Conservation (phyloP, 768 basidiomycete genomes). For the Lentinula detonsa region DNA sequence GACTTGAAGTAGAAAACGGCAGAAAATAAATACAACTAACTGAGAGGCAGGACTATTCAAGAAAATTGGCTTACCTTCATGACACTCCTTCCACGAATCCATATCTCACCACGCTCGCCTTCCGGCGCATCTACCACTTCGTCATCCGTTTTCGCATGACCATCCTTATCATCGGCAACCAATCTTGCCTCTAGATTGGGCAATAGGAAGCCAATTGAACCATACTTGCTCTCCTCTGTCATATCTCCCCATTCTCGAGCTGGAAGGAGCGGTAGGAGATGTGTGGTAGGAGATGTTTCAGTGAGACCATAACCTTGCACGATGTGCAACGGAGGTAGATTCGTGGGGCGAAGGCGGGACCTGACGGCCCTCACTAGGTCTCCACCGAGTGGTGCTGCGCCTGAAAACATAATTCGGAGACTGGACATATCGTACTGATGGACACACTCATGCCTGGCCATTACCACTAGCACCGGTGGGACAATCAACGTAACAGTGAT, state of each 20-base stretch:
- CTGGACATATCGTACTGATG: constrained; percentile 62
- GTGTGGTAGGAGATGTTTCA: constrained; percentile 73
- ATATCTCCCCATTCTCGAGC: neutral
- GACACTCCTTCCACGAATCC: constrained; percentile 70
- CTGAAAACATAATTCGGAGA: constrained; percentile 54
- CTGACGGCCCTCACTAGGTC: constrained; percentile 48
- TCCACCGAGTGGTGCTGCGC: constrained; percentile 76
- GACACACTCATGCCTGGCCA: constrained; percentile 68
- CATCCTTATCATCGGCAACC: constrained; percentile 54
- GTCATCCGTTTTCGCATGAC: neutral
- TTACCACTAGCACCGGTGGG: constrained; percentile 77
- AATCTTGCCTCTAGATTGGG: constrained; percentile 75
- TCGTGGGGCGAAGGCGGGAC: constrained; percentile 11
- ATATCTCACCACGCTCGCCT: constrained; percentile 72
- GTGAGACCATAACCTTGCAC: constrained; percentile 65
- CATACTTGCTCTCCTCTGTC: neutral
- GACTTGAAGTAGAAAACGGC: too few relatives aligned
- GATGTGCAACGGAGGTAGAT: neutral
- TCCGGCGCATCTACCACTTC: constrained; percentile 12
- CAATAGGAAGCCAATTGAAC: constrained; percentile 52
- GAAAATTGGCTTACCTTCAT: constrained; percentile 51
- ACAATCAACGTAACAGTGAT: constrained; percentile 58
- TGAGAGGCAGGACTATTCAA: neutral
- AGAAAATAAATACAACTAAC: neutral
- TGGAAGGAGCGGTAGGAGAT: constrained; percentile 35